phyloP scores from a whole-genome alignment of 306 rosid genomes.

The Boehmeria nivea region DNA sequence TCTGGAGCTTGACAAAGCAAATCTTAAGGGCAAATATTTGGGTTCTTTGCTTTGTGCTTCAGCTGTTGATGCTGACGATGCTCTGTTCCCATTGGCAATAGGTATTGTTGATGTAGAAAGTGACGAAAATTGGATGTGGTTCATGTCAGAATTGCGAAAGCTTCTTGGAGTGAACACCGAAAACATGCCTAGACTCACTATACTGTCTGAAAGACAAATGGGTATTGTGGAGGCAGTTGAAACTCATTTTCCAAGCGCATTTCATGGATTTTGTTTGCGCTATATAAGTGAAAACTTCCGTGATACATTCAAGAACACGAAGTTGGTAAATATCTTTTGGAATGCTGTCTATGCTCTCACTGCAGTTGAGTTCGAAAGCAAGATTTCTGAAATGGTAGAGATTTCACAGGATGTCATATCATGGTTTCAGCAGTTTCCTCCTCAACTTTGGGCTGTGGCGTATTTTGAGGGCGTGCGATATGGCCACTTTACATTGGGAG shows the following conservation, averaged over 20 bases:
- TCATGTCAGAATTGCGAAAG: slow-evolving; percentile 92
- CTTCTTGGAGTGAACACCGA: slow-evolving; percentile 96
- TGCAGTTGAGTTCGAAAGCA: slow-evolving; percentile 82
- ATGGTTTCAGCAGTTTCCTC: slow-evolving; percentile 90
- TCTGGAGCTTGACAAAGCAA: slow-evolving; percentile 86
- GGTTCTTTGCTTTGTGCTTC: slow-evolving; percentile 87
- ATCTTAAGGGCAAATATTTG: slow-evolving; percentile 87
- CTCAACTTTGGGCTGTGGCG: slow-evolving; percentile 95
- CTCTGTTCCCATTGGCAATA: slow-evolving; percentile 82
- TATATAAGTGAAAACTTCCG: slow-evolving; percentile 87
- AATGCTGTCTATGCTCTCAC: slow-evolving; percentile 98
- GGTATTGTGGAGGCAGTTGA: slow-evolving; percentile 84
- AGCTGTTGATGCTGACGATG: slow-evolving; percentile 88
- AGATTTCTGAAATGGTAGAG: slow-evolving; percentile 82
- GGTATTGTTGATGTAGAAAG: slow-evolving; percentile 87
- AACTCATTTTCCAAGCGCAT: slow-evolving; percentile 93
- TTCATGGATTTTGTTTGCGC: slow-evolving; percentile 88
- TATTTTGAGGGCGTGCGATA: slow-evolving; percentile 92
- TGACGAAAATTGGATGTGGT: slow-evolving; percentile 99
- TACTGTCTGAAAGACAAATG: slow-evolving; percentile 83
- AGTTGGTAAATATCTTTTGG: slow-evolving; percentile 93
- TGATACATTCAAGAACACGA: slow-evolving; percentile 88
- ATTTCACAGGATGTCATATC: slow-evolving; percentile 73
- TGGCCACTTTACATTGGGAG: slow-evolving; percentile 83
- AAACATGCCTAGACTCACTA: slow-evolving; percentile 89